These are phyloP conservation scores for Calonectria leucothoes DNA, from an alignment of 2,329 filamentous ascomycete genomes.

Conservation along the genomic window DNA sequence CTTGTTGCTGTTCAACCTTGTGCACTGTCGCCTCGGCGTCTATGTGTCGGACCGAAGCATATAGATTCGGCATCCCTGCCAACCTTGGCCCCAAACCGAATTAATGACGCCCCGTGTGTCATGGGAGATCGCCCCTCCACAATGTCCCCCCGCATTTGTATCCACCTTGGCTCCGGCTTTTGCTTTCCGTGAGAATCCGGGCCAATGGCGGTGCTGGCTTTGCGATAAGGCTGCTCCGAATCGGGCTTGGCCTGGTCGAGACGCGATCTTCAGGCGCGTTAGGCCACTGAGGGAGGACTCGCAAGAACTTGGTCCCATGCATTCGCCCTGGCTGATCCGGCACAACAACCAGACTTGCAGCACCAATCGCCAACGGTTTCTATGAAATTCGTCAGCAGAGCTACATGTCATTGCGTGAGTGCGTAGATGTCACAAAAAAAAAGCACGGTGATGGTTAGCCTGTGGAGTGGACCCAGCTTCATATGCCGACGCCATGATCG, in stretches of 20 bases:
- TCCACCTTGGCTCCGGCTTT: neutral
- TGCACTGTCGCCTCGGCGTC: neutral
- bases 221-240: neutral
- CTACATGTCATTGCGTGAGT: neutral
- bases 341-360: neutral
- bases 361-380: neutral
- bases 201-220: neutral
- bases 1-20: neutral
- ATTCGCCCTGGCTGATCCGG: neutral
- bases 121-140: neutral
- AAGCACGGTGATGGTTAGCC: neutral
- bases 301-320: neutral
- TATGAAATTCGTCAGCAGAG: neutral
- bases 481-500: neutral
- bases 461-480: neutral
- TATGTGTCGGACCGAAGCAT: neutral
- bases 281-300: no score
- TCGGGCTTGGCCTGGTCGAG: neutral
- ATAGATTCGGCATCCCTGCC: neutral
- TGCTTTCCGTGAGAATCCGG: conserved; percentile 1
- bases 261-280: neutral
- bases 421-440: neutral
- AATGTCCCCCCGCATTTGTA: neutral
- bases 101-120: neutral
- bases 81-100: neutral